A percentile compares a stretch with the other conserved stretches of the same genome.
Evolutionary conservation across 2,329 filamentous ascomycete species (phyloP).

Genomic region (Aaosphaeria pasadenensis): DNA sequence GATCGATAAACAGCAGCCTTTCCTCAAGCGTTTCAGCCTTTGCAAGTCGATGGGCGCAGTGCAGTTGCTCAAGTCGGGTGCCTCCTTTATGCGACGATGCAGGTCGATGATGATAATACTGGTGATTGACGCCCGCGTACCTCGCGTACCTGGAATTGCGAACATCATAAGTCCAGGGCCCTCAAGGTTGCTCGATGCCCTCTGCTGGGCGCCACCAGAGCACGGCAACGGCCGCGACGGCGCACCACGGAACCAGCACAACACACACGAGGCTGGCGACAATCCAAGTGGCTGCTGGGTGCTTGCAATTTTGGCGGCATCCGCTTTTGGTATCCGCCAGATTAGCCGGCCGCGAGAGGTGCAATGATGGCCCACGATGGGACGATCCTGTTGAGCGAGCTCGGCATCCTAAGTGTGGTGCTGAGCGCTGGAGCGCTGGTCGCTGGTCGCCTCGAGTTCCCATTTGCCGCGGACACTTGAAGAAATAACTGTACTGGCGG

Average conservation of each 20-base stretch:
- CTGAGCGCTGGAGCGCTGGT: neutral
- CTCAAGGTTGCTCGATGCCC: too few species aligned
- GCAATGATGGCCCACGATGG: conserved; percentile 10
- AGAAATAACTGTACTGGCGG: too few species aligned
- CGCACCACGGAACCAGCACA: conserved; percentile 2
- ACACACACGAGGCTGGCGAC: conserved; percentile 23
- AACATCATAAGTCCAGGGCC: neutral
- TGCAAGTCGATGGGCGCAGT: conserved; percentile 9
- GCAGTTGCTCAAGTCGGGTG: conserved; percentile 8
- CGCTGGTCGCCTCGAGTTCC: conserved; percentile 14
- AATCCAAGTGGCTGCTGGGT: conserved; percentile 20
- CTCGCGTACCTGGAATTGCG: conserved; percentile 29
- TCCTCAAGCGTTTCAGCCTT: conserved; percentile 35
- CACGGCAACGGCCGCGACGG: conserved; percentile 26
- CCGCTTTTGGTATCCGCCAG: conserved; percentile 21
- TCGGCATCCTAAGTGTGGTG: too few species aligned
- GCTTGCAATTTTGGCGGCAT: conserved; percentile 13
- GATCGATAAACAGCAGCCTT: conserved; percentile 14
- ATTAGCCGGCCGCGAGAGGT: conserved; percentile 26
- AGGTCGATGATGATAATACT: conserved; percentile 21
- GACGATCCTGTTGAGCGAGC: conserved; percentile 11
- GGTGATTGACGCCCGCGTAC: conserved; percentile 19
- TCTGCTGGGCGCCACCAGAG: conserved; percentile 23
- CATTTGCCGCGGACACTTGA: conserved; percentile 22
- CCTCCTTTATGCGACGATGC: conserved; percentile 34